These are phyloP conservation scores for Tricholoma hemisulphureum DNA, from an alignment of 768 basidiomycete species.

Conservation along the genomic window DNA sequence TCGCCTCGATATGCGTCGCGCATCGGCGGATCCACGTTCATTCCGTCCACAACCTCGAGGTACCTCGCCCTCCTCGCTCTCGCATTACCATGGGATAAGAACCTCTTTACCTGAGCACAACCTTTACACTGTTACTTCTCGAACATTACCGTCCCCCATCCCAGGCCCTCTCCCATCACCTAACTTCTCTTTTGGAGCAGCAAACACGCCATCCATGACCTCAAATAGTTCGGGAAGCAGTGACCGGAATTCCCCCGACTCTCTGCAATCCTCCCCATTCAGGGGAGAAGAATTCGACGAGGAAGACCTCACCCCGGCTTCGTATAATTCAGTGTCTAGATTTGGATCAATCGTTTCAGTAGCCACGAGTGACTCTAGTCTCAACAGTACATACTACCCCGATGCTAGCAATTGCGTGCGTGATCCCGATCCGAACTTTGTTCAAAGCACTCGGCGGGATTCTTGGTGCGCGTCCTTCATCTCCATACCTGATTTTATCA, in stretches of 20 bases:
- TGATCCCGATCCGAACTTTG: slow-evolving; percentile 22
- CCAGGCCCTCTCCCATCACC: slow-evolving; percentile 62
- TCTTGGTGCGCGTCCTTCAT: slow-evolving; percentile 39
- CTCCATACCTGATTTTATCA: slow-evolving; percentile 6
- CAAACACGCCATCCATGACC: slow-evolving; percentile 48
- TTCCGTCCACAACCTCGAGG: slow-evolving; percentile 34
- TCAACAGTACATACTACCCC: slow-evolving; percentile 49
- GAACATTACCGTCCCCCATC: slow-evolving; percentile 42
- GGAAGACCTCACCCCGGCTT: slow-evolving; percentile 44
- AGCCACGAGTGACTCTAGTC: slow-evolving; percentile 58
- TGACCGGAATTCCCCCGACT: slow-evolving; percentile 58
- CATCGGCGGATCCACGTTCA: slow-evolving; percentile 41
- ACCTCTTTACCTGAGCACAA: slow-evolving; percentile 51
- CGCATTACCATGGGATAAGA: slow-evolving; percentile 42
- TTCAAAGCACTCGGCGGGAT: slow-evolving; percentile 32
- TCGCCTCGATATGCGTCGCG: slow-evolving; percentile 38
- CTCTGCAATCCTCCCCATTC: slow-evolving; percentile 45
- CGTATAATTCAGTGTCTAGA: slow-evolving; percentile 51
- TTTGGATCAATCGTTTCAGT: slow-evolving; percentile 63
- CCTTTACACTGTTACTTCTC: slow-evolving; percentile 47
- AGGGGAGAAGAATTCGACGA: slow-evolving; percentile 52
- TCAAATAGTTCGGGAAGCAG: slow-evolving; percentile 50
- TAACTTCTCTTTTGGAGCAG: slow-evolving; percentile 63
- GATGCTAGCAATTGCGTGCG: slow-evolving; percentile 40
- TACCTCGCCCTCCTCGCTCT: slow-evolving; percentile 44